Percentiles rank a stretch among this genome's conserved stretches.
Conservation (phyloP, 169 alveolate species). For the Plasmodium blacklocki region DNA sequence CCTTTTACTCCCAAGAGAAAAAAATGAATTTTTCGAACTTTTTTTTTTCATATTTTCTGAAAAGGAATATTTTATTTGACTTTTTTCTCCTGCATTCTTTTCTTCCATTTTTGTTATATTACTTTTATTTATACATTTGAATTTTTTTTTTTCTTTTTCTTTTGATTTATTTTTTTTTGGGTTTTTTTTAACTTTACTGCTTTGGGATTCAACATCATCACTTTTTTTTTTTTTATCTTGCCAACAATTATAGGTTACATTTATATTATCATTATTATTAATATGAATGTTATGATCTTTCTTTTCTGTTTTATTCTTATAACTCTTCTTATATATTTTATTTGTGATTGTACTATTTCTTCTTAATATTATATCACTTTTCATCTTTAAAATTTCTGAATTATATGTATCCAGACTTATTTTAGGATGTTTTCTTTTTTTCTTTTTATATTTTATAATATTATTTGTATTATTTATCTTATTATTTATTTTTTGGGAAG, state of each 20-base stretch:
- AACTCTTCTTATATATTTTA: conserved; percentile 6
- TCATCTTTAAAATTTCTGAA: conserved; percentile 42
- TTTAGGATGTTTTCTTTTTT: conserved; percentile 13
- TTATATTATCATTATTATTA: too few species aligned
- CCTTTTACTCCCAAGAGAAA: conserved; percentile 20
- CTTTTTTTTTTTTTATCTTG: too few species aligned
- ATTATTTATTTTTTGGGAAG: background rate
- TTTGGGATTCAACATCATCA: too few species aligned
- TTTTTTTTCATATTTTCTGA: conserved; percentile 1
- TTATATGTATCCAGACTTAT: conserved; percentile 1
- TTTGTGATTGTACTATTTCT: conserved; percentile 16
- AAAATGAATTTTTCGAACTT: conserved; percentile 18
- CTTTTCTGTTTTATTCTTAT: conserved; percentile 3
- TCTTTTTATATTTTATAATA: background rate
- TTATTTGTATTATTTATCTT: background rate
- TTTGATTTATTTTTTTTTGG: background rate
- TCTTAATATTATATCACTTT: conserved; percentile 26
- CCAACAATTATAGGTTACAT: too few species aligned
- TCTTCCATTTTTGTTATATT: conserved; percentile 5
- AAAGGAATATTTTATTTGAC: conserved; percentile 8
- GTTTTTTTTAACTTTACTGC: background rate
- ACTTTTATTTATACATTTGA: background rate
- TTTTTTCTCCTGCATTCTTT: conserved; percentile 17
- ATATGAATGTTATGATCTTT: too few species aligned
- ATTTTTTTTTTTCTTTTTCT: background rate